A percentile compares a stretch with the other conserved stretches of the same genome.
Conservation (phyloP, 2,329 filamentous ascomycete species). For the Paramyrothecium roridum region DNA sequence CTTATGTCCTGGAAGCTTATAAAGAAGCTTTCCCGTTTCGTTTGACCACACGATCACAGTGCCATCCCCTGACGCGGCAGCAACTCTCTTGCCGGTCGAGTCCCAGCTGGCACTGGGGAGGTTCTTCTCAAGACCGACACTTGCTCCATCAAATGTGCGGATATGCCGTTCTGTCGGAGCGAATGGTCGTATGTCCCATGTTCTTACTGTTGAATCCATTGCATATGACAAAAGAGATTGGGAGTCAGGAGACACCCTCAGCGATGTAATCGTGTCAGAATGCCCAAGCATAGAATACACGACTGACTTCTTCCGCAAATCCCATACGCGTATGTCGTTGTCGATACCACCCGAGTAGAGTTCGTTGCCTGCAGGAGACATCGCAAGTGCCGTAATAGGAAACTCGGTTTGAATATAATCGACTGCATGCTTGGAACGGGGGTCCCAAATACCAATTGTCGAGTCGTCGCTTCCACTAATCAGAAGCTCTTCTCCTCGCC, state of each 20-base stretch:
- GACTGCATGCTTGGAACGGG: constrained; percentile 80
- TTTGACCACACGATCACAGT: constrained; percentile 90
- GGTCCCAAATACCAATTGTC: constrained; percentile 93
- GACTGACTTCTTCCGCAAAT: constrained; percentile 85
- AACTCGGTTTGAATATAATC: constrained; percentile 90
- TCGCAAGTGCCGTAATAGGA: constrained; percentile 83
- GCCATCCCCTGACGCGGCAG: constrained; percentile 84
- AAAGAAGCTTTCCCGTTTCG: constrained; percentile 83
- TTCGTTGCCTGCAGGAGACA: constrained; percentile 94
- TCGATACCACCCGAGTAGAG: constrained; percentile 94
- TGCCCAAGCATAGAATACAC: constrained; percentile 88
- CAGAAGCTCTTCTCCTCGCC: constrained; percentile 84
- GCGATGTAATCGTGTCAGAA: constrained; percentile 85
- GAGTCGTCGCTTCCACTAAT: constrained; percentile 93
- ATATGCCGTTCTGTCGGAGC: constrained; percentile 83
- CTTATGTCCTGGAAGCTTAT: constrained; percentile 94
- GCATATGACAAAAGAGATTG: constrained; percentile 88
- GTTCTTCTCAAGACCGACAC: constrained; percentile 85
- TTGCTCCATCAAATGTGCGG: constrained; percentile 88
- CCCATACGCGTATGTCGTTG: constrained; percentile 97
- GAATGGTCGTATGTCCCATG: constrained; percentile 95
- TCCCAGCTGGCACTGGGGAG: constrained; percentile 90
- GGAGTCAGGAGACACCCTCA: constrained; percentile 88
- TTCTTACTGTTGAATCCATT: constrained; percentile 90
- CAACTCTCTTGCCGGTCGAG: constrained; percentile 78